Evolutionary conservation across 495 filamentous ascomycete species (phyloP).

Genomic region (Hypoxylon fragiforme): DNA sequence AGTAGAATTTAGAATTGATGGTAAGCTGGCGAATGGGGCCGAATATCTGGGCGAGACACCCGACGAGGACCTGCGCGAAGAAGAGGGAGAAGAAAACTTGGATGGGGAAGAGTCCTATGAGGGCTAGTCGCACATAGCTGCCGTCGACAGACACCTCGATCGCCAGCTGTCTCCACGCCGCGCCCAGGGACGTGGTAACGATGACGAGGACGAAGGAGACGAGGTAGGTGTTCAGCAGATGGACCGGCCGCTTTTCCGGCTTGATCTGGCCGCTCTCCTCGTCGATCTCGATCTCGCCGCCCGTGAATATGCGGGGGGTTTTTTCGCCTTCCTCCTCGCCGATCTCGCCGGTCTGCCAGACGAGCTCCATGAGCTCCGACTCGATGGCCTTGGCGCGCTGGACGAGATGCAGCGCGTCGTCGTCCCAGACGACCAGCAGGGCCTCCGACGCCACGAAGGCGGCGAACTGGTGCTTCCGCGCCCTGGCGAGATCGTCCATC

Average conservation of each 20-base stretch:
- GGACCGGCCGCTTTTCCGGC: slow-evolving; percentile 64
- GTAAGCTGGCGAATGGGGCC: slow-evolving; percentile 73
- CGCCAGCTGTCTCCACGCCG: slow-evolving; percentile 67
- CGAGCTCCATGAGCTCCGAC: slow-evolving; percentile 71
- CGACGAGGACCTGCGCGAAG: slow-evolving; percentile 73
- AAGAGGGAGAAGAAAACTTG: slow-evolving; percentile 82
- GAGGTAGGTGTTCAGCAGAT: slow-evolving; percentile 67
- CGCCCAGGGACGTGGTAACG: slow-evolving; percentile 64
- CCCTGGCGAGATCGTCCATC: slow-evolving; percentile 66
- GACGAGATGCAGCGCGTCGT: slow-evolving; percentile 70
- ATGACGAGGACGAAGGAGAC: slow-evolving; percentile 66
- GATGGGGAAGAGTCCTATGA: slow-evolving; percentile 65
- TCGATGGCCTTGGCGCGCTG: slow-evolving; percentile 68
- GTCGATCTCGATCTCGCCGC: slow-evolving; percentile 61
- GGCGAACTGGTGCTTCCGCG: slow-evolving; percentile 74
- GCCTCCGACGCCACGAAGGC: slow-evolving; percentile 72
- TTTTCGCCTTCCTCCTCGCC: slow-evolving; percentile 52
- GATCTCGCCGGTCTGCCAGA: slow-evolving; percentile 62
- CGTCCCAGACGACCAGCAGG: slow-evolving; percentile 75
- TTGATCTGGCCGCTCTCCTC: slow-evolving; percentile 69
- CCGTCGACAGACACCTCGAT: slow-evolving; percentile 68
- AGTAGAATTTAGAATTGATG: slow-evolving; percentile 78
- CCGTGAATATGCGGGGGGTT: slow-evolving; percentile 47
- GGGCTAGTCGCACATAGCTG: slow-evolving; percentile 61
- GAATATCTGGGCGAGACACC: slow-evolving; percentile 73